Evolutionary conservation across 345 rosid species (phyloP).

Genomic region (Pugionium dolabratum): DNA sequence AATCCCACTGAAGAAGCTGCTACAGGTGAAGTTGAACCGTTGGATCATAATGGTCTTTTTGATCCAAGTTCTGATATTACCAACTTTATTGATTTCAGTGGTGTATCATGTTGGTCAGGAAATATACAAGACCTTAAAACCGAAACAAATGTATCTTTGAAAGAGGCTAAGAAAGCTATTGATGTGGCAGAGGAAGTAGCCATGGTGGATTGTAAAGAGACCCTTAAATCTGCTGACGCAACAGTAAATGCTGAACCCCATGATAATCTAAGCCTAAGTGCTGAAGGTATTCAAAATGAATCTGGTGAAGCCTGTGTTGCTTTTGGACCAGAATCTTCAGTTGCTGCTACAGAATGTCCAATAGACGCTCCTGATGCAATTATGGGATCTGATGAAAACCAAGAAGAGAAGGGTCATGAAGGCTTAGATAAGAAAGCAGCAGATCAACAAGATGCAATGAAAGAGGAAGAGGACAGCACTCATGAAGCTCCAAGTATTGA

Average conservation of each 20-base stretch:
- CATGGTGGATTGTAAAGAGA: conserved; percentile 23
- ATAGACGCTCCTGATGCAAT: conserved; percentile 12
- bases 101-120: conserved; percentile 45
- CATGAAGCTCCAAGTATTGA: conserved; percentile 29
- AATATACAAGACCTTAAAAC: conserved; percentile 39
- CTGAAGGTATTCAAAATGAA: conserved; percentile 24
- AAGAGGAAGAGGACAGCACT: conserved; percentile 27
- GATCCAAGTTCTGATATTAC: conserved; percentile 41
- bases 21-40: conserved; percentile 43
- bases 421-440: conserved; percentile 12
- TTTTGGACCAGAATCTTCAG: conserved; percentile 5
- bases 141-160: conserved; percentile 30
- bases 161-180: conserved; percentile 31
- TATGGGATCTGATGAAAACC: conserved; percentile 27
- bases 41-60: conserved; percentile 42
- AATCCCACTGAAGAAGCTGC: conserved; percentile 30
- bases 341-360: conserved; percentile 15
- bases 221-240: conserved; percentile 12
- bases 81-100: conserved; percentile 48
- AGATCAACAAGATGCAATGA: conserved; percentile 23
- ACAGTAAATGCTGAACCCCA: conserved; percentile 12
- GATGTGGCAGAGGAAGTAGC: conserved; percentile 34
- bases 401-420: conserved; percentile 17
- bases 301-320: conserved; percentile 2
- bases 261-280: background rate